phyloP scores from a whole-genome alignment of 2,329 filamentous ascomycete genomes.

The Botrytis sinoallii region DNA sequence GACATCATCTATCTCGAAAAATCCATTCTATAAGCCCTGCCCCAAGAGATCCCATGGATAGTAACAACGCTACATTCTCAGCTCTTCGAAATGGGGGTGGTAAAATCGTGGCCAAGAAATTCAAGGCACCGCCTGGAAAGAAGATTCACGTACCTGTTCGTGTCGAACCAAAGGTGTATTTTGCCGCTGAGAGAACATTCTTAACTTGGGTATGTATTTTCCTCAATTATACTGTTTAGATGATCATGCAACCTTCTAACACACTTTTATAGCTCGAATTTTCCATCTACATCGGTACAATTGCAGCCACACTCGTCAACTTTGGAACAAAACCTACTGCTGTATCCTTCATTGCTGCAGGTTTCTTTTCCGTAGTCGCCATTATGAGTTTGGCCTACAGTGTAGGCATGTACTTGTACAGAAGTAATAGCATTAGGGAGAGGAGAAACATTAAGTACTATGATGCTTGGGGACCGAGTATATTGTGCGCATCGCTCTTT shows the following conservation, averaged over 20 bases:
- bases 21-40: constrained; percentile 25
- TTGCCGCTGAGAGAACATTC: constrained; percentile 94
- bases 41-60: constrained; percentile 23
- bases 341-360: constrained; percentile 65
- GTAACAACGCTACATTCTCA: constrained; percentile 52
- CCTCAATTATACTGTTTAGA: constrained; percentile 17
- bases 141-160: constrained; percentile 94
- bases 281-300: constrained; percentile 87
- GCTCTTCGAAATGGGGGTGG: constrained; percentile 52
- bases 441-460: constrained; percentile 87
- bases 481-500: constrained; percentile 71
- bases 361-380: constrained; percentile 79
- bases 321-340: constrained; percentile 60
- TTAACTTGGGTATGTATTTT: constrained; percentile 74
- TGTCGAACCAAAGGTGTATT: constrained; percentile 96
- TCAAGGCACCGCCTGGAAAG: constrained; percentile 77
- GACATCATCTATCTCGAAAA: constrained; percentile 22
- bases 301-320: constrained; percentile 80
- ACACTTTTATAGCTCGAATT: constrained; percentile 70
- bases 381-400: constrained; percentile 77
- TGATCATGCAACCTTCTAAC: neutral
- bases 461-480: constrained; percentile 79
- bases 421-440: constrained; percentile 79
- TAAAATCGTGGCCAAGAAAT: constrained; percentile 54
- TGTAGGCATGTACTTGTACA: constrained; percentile 80